Evolutionary conservation across 2,329 filamentous ascomycete genomes (phyloP).

Genomic region (Microcyclospora pomicola): DNA sequence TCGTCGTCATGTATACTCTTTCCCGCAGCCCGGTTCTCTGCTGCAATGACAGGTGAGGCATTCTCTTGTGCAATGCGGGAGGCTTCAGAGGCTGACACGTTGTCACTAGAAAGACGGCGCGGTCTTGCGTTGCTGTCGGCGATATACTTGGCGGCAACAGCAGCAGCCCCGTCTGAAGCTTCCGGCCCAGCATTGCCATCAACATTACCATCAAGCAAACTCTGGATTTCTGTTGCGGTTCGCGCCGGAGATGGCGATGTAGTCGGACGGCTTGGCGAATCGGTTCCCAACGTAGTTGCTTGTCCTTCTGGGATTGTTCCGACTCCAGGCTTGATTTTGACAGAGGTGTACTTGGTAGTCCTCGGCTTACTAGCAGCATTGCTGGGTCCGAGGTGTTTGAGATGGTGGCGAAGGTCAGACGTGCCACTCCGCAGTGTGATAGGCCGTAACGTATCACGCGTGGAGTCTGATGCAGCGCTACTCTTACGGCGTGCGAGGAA

Average conservation of each 20-base stretch:
- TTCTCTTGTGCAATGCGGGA: constrained; percentile 13
- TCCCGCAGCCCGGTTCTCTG: not conserved
- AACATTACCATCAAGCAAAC: not conserved
- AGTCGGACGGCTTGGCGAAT: not conserved
- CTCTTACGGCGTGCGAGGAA: constrained; percentile 33
- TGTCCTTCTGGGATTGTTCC: constrained; percentile 29
- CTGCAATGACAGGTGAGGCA: constrained; percentile 3
- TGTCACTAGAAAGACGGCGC: constrained; percentile 3
- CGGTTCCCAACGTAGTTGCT: constrained; percentile 8
- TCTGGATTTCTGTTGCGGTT: not conserved
- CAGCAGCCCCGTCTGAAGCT: constrained; percentile 53
- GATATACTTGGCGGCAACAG: constrained; percentile 35
- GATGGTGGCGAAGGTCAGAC: constrained; percentile 43
- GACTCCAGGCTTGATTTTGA: constrained; percentile 50
- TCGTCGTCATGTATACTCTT: not conserved
- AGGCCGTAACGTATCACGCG: constrained; percentile 13
- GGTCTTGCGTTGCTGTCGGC: constrained; percentile 21
- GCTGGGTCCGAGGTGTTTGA: constrained; percentile 51
- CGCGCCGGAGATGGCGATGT: not conserved
- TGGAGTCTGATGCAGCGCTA: constrained; percentile 25
- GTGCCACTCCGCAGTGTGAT: constrained; percentile 36
- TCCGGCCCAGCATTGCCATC: constrained; percentile 24
- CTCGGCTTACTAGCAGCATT: constrained; percentile 48
- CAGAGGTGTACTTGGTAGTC: constrained; percentile 45
- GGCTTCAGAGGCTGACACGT: constrained; percentile 11